These are phyloP conservation scores for Zasmidium angulare DNA, from an alignment of 2,329 filamentous ascomycete species.

Conservation along the genomic window DNA sequence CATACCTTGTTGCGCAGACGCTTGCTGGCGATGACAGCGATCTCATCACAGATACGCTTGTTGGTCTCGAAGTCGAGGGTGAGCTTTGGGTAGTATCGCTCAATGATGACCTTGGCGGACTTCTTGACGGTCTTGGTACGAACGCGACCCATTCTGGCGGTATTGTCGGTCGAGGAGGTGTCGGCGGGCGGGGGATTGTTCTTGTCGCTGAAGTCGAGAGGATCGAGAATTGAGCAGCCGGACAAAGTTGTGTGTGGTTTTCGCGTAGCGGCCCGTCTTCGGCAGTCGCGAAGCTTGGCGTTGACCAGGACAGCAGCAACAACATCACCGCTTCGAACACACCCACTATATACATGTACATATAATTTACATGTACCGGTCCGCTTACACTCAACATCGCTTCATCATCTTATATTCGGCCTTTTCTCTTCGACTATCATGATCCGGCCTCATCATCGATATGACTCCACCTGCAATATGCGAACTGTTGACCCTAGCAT, in stretches of 20 bases:
- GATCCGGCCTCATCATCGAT: too few species aligned
- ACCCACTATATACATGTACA: too few species aligned
- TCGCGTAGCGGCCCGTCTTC: neutral
- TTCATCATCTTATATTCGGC: too few species aligned
- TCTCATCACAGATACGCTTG: slow-evolving; percentile 99
- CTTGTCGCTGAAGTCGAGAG: slow-evolving; percentile 3
- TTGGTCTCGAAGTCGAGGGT: slow-evolving; percentile 99
- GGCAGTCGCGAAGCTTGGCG: neutral
- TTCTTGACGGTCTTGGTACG: slow-evolving; percentile 70
- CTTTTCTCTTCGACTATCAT: too few species aligned
- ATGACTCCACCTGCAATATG: neutral
- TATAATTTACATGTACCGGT: too few species aligned
- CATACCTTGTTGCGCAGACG: slow-evolving; percentile 96
- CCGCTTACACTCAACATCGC: too few species aligned
- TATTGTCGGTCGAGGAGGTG: slow-evolving; percentile 19
- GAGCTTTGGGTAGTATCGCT: slow-evolving; percentile 91
- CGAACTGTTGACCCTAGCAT: neutral
- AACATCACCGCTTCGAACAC: neutral
- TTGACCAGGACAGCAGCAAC: neutral
- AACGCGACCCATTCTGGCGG: slow-evolving; percentile 57
- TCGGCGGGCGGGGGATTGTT: slow-evolving; percentile 9
- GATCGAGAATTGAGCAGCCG: neutral
- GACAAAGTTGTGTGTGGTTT: neutral
- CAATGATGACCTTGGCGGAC: slow-evolving; percentile 99
- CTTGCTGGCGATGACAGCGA: slow-evolving; percentile 99